Conservation (phyloP, 2,329 filamentous ascomycete species). For the Dothideomycetidae sp. region DNA sequence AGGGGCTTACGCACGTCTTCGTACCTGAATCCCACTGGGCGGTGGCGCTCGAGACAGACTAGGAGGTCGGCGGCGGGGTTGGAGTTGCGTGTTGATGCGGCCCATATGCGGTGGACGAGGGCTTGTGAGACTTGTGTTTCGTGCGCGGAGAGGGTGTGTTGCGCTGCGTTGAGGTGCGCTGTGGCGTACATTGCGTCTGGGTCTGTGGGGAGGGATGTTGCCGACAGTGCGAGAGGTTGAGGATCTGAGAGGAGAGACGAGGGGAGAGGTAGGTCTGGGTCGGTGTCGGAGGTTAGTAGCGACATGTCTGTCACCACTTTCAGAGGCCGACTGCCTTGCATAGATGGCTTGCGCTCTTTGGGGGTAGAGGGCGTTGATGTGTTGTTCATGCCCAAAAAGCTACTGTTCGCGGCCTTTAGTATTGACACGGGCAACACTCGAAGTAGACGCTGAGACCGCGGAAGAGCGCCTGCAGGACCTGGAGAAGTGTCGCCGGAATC, state of each 20-base stretch:
- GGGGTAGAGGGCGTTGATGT: conserved; percentile 52
- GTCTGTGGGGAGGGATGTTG: conserved; percentile 22
- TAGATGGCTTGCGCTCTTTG: conserved; percentile 26
- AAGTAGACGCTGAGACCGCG: conserved; percentile 80
- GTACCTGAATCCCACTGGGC: conserved; percentile 90
- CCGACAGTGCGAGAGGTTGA: conserved; percentile 16
- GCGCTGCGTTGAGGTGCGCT: conserved; percentile 32
- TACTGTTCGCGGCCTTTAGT: conserved; percentile 85
- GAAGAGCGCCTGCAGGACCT: conserved; percentile 71
- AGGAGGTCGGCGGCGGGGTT: conserved; percentile 90
- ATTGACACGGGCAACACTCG: conserved; percentile 80
- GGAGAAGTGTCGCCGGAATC: conserved; percentile 24
- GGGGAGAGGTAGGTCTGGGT: conserved; percentile 19
- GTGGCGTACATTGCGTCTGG: conserved; percentile 30
- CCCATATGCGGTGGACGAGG: conserved; percentile 88
- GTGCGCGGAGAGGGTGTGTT: conserved; percentile 54
- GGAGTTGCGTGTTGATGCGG: conserved; percentile 73
- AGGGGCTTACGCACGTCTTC: conserved; percentile 87
- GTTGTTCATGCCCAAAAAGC: conserved; percentile 55
- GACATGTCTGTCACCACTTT: conserved; percentile 26
- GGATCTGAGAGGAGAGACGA: conserved; percentile 17
- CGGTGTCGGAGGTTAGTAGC: conserved; percentile 25
- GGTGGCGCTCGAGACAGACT: conserved; percentile 79
- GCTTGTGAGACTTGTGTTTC: conserved; percentile 67
- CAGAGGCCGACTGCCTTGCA: conserved; percentile 35